phyloP scores from a whole-genome alignment of 129 eudicot species.

The Artemisia tridentata region DNA sequence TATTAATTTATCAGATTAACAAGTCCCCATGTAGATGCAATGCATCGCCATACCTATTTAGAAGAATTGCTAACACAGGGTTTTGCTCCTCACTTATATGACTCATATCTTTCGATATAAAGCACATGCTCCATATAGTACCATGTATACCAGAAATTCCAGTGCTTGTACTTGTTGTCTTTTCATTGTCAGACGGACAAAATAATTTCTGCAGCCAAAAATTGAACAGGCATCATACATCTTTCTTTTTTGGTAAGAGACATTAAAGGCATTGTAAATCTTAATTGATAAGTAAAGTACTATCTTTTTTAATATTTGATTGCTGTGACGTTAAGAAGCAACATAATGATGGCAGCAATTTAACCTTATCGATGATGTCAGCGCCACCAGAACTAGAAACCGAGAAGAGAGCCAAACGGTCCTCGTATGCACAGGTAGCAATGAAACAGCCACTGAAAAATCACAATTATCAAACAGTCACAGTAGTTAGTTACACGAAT shows the following conservation, averaged over 20 bases:
- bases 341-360: conserved; percentile 7
- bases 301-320: conserved; percentile 10
- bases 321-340: background rate
- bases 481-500: too few relatives aligned
- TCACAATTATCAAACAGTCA: conserved; percentile 18
- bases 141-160: conserved; percentile 55
- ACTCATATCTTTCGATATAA: conserved; percentile 60
- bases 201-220: conserved; percentile 51
- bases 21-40: conserved; percentile 5
- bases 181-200: conserved; percentile 65
- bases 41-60: conserved; percentile 60
- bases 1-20: background rate
- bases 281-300: conserved; percentile 5
- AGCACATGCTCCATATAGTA: conserved; percentile 99
- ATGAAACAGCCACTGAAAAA: conserved; percentile 78
- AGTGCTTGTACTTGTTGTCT: conserved; percentile 32
- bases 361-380: conserved; percentile 82
- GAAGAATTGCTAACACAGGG: conserved; percentile 81
- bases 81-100: conserved; percentile 51
- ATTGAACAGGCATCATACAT: conserved; percentile 4
- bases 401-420: conserved; percentile 68
- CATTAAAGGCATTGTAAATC: background rate
- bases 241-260: background rate
- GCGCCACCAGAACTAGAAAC: conserved; percentile 52
- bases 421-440: conserved; percentile 82